Base-by-base conservation (phyloP, 306 rosid genomes). In the Cucurbita moschata region DNA sequence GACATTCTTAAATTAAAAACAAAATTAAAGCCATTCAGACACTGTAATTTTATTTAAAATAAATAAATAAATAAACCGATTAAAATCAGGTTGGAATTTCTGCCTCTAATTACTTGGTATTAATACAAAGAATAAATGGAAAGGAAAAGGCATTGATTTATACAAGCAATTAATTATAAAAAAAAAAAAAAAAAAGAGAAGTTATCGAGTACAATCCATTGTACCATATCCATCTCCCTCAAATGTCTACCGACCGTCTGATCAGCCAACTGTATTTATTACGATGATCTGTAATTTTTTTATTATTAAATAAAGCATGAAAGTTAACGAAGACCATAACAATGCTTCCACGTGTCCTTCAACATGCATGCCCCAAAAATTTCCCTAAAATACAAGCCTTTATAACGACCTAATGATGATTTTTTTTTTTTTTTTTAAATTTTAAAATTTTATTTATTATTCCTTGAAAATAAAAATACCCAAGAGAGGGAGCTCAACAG, bases 391-490 rank as follows among this genome's bases (percentile, higher is more conserved):
- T 71, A 68, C 81, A 77, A 78, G 60, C 19, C 43, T 62, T 10
- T 76, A 71, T 79, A 82, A 85, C 83, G 72, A 83, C 61, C 86
- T 75, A 81, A 82, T 88, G 61, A 83, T 80, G 83, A 68, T 61
- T 7, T 52, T 43, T 40, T 18, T 50, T 21, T 19, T 19, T 64
- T 13, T 35, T 60, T 35, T 0, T 6, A 2, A 6, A 0, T 5
- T 0, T 60, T 0, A 16, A 2, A 6, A 0, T 5, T 0, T 60
- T 62, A 1, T 61, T 12, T 37, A 10, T 51, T 18, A 0, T 6
- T 39, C 10, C 43, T 26, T 40, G 21, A 58, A 54, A 72, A 78
- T 61, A 58, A 54, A 72, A 78, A 69, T 15, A 8, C 46, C 35
- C 0, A 42, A 61, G 23, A 7, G 40, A 9, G 26, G 84, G 83